Evolutionary conservation across 805 yeast genomes (phyloP).

Genomic region (Candida xiaguanensis): DNA sequence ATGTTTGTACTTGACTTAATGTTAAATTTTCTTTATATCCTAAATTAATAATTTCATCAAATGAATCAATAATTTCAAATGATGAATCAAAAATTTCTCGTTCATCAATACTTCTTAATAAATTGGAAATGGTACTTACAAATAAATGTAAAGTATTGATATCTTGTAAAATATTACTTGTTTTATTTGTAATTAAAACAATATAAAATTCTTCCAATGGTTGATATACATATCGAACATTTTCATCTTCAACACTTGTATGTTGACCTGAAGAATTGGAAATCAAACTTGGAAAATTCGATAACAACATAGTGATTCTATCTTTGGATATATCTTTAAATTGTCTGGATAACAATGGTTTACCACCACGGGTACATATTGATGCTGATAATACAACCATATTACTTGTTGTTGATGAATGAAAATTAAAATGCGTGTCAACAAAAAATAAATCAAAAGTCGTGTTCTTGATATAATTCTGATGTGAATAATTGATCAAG

Average conservation of each 20-base stretch:
- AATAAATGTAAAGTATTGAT: conserved; percentile 87
- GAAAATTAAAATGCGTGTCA: conserved; percentile 7
- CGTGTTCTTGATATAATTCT: conserved; percentile 4
- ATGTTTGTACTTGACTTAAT: conserved; percentile 76
- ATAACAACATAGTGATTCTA: conserved; percentile 78
- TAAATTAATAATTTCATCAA: conserved; percentile 86
- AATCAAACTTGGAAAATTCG: conserved; percentile 80
- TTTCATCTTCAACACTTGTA: conserved; percentile 90
- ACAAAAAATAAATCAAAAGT: conserved; percentile 1
- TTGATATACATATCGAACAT: conserved; percentile 89
- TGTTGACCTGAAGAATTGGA: conserved; percentile 72
- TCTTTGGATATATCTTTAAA: conserved; percentile 82
- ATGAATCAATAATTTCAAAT: conserved; percentile 85
- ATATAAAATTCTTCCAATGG: conserved; percentile 93
- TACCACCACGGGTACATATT: conserved; percentile 90
- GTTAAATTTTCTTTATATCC: conserved; percentile 90
- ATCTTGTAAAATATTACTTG: conserved; percentile 90
- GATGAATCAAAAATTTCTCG: conserved; percentile 79
- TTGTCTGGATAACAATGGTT: conserved; percentile 87
- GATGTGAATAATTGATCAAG: conserved; percentile 4
- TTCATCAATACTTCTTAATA: conserved; percentile 72
- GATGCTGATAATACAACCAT: conserved; percentile 92
- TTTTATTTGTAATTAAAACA: conserved; percentile 84
- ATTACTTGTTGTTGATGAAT: background rate
- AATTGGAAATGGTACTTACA: conserved; percentile 73